phyloP scores from a whole-genome alignment of 331 rosid species.

The Prunus yedoensis region DNA sequence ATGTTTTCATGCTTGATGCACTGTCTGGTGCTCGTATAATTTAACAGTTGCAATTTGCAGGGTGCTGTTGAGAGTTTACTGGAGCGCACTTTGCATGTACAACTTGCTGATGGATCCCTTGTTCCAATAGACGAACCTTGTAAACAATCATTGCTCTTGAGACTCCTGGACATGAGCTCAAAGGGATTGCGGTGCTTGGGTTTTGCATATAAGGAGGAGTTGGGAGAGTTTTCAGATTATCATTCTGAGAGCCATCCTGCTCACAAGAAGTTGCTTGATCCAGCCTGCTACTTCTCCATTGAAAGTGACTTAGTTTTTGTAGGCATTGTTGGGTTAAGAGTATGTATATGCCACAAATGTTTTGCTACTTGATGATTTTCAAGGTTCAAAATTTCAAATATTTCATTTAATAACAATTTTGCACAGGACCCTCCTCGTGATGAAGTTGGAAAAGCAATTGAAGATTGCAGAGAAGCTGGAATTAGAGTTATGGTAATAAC shows the following conservation, averaged over 20 bases:
- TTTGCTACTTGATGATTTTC: constrained; percentile 21
- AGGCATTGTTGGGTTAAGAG: constrained; percentile 82
- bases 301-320: constrained; percentile 70
- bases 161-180: constrained; percentile 79
- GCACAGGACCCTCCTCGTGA: constrained; percentile 85
- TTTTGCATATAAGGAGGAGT: constrained; percentile 68
- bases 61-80: constrained; percentile 85
- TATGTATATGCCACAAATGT: constrained; percentile 32
- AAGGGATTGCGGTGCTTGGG: constrained; percentile 90
- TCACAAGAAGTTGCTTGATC: constrained; percentile 77
- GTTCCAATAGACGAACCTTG: constrained; percentile 76
- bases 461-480: constrained; percentile 76
- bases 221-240: constrained; percentile 72
- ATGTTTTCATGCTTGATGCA: constrained; percentile 15
- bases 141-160: constrained; percentile 52
- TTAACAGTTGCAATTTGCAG: constrained; percentile 41
- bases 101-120: constrained; percentile 85
- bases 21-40: constrained; percentile 13
- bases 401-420: constrained; percentile 20
- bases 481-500: constrained; percentile 83
- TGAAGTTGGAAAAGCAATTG: constrained; percentile 73
- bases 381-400: constrained; percentile 10
- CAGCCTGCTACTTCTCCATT: constrained; percentile 63
- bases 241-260: constrained; percentile 68
- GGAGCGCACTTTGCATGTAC: constrained; percentile 68